A percentile compares a stretch with the other conserved stretches of the same genome.
Conservation (phyloP, 805 yeast species). For the Henningerozyma blattae region DNA sequence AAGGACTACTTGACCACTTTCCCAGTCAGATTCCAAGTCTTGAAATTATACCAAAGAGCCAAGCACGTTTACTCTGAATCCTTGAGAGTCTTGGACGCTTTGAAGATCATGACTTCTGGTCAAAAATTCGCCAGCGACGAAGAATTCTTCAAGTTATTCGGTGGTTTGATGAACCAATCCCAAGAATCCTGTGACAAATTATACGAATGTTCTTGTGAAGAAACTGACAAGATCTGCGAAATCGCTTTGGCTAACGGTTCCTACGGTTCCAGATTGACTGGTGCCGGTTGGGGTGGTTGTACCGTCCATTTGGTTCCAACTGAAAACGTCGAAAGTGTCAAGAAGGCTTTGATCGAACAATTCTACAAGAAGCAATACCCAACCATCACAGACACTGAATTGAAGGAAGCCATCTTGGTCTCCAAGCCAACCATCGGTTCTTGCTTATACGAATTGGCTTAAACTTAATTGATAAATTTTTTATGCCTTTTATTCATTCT, state of each 20-base stretch:
- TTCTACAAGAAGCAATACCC: slow-evolving; percentile 42
- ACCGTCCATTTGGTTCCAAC: slow-evolving; percentile 45
- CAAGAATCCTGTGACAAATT: slow-evolving; percentile 39
- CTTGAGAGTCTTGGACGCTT: slow-evolving; percentile 41
- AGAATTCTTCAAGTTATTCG: slow-evolving; percentile 33
- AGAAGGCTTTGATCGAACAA: slow-evolving; percentile 36
- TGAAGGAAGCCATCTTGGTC: slow-evolving; percentile 40
- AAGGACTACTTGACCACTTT: slow-evolving; percentile 35
- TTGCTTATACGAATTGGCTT: slow-evolving; percentile 13
- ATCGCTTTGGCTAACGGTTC: slow-evolving; percentile 48
- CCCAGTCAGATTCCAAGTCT: slow-evolving; percentile 44
- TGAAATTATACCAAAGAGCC: slow-evolving; percentile 46
- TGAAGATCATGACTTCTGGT: slow-evolving; percentile 28
- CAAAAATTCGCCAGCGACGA: slow-evolving; percentile 7
- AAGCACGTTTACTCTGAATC: slow-evolving; percentile 55
- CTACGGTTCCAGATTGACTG: slow-evolving; percentile 62
- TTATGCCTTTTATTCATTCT: not conserved
- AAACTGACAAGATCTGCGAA: slow-evolving; percentile 39
- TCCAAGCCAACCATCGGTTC: slow-evolving; percentile 48
- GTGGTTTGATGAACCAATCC: slow-evolving; percentile 45
- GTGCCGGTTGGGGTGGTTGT: slow-evolving; percentile 73
- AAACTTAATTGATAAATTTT: not conserved
- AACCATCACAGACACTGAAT: slow-evolving; percentile 30
- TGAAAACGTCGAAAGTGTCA: slow-evolving; percentile 22
- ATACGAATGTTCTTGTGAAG: slow-evolving; percentile 44